phyloP scores from a whole-genome alignment of 2,329 filamentous ascomycete genomes.

The Penicillium concentricum region DNA sequence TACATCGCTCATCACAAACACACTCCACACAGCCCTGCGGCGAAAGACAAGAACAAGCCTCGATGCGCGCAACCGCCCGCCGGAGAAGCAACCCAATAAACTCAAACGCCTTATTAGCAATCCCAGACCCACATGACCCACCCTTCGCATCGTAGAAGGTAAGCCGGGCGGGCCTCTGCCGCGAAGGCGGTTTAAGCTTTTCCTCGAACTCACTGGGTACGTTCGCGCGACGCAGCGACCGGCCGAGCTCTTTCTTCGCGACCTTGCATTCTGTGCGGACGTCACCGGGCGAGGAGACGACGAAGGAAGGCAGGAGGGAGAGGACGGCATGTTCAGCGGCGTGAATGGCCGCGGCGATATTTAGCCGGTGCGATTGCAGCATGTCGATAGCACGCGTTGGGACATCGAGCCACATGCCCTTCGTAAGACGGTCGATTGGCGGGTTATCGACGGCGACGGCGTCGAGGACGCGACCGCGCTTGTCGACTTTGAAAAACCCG shows the following conservation, averaged over 20 bases:
- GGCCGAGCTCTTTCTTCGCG: constrained; percentile 80
- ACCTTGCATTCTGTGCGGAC: constrained; percentile 94
- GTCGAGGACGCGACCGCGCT: constrained; percentile 78
- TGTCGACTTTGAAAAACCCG: constrained; percentile 97
- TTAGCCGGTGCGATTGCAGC: constrained; percentile 67
- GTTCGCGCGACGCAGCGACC: constrained; percentile 40
- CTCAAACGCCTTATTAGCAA: constrained; percentile 90
- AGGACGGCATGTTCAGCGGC: constrained; percentile 91
- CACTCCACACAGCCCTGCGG: constrained; percentile 82
- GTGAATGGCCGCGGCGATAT: constrained; percentile 87
- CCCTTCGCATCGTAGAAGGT: constrained; percentile 97
- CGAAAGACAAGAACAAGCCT: constrained; percentile 67
- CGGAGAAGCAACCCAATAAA: constrained; percentile 76
- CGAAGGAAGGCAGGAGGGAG: constrained; percentile 83
- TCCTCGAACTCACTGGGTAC: constrained; percentile 18
- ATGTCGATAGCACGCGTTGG: constrained; percentile 77
- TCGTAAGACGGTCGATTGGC: constrained; percentile 77
- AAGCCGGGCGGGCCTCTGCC: constrained; percentile 82
- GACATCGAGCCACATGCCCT: constrained; percentile 95
- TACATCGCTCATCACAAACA: constrained; percentile 80
- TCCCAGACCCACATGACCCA: constrained; percentile 76
- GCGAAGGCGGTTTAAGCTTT: constrained; percentile 37
- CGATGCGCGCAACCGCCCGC: constrained; percentile 74
- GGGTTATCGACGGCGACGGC: constrained; percentile 92
- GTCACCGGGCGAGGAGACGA: constrained; percentile 85